Base-by-base conservation (phyloP, 2,329 filamentous ascomycete species). In the Cercospora nicotianae region DNA sequence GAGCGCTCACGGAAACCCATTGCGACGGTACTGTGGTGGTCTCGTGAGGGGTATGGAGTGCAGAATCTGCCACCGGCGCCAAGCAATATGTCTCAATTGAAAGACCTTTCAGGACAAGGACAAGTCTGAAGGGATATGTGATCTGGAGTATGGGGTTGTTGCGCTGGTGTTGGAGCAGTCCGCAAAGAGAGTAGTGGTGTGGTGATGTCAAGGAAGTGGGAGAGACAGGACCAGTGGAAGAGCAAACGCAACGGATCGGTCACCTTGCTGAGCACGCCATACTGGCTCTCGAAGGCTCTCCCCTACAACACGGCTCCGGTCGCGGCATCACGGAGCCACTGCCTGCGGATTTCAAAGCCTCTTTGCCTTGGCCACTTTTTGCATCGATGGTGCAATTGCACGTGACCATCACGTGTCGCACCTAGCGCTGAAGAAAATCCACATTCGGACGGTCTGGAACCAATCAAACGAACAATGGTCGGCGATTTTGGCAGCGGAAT, bases 1-100 rank as follows among this genome's bases (percentile, higher is more conserved):
- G 70, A 72, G 39, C 71, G 60, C 30, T 67, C 64, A 42, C 69
- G 70, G 64, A 57, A 70, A 20, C 68, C 51, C 70, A 72, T 72
- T 39, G 60, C 67, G 64, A 16, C 18, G 30, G 42, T 51, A 39
- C 39, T 20, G 60, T 31, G 39, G 28, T 33, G n/a, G 36, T 51
- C 23, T 60, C 33, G 60, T 51, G 51, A 55, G 45, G 20, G 62
- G 48, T 30, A 57, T 28, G 31, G n/a, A 33, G 48, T 64, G 62
- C 60, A 62, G 60, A 62, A 18, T 62, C 60, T 62, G 60, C 60
- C 12, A 33, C 55, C n/a, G 30, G n/a, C 55, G 55, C 55, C 31
- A 53, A 53, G 48, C 48, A 53, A 53, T 53, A 26, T 53, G 48
- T 53, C 48, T 53, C 48, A 26, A 53, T 9, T 30, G 20, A 26